Evolutionary conservation across 768 basidiomycete species (phyloP), one percentile per base, ranked within the genome.

Genomic region (Lanmaoa pseudosensibilis): DNA sequence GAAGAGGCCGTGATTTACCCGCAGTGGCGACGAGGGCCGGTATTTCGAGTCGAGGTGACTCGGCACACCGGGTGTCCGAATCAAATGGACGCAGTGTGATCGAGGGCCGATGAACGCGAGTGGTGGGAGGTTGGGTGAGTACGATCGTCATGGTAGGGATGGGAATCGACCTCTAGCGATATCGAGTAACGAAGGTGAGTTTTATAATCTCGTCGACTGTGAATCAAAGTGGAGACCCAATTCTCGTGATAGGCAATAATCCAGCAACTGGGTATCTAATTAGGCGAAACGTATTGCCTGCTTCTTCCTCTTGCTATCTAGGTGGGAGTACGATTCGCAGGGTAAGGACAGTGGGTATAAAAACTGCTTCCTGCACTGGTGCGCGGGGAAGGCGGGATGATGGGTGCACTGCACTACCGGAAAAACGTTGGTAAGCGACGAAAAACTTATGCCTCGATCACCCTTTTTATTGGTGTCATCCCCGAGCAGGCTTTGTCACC

Each of bases 361-460:
- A 36, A 16, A 19, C 10, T 34, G n/a, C 15, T 15, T 43, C 30
- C 43, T 48, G 57, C 57, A 64, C 64, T 16, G 54, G 59, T 56
- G 64, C 51, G 60, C 50, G 50, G 36, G 7, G 41, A 67, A 37
- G 51, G 34, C 49, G 60, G n/a, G 58, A 55, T 57, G 48, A 23
- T 6, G 47, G 2, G 39, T 44, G 50, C 56, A 50, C 55, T 21
- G 47, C 45, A 58, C 38, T n/a, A 38, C 46, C 36, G 33, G 37
- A 15, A 47, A 57, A 27, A 39, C 25, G 37, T 19, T 49, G 23
- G 33, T 23, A 34, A 43, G 32, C 37, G 10, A 46, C 16, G 40
- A 51, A 52, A 48, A 53, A 21, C 39, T 9, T 45, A 34, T 47
- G 27, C 19, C 49, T 33, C 44, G 50, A 55, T 49, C 38, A 38